Evolutionary conservation across 148 eudicot genomes (phyloP).

Genomic region (Selenicereus undatus): DNA sequence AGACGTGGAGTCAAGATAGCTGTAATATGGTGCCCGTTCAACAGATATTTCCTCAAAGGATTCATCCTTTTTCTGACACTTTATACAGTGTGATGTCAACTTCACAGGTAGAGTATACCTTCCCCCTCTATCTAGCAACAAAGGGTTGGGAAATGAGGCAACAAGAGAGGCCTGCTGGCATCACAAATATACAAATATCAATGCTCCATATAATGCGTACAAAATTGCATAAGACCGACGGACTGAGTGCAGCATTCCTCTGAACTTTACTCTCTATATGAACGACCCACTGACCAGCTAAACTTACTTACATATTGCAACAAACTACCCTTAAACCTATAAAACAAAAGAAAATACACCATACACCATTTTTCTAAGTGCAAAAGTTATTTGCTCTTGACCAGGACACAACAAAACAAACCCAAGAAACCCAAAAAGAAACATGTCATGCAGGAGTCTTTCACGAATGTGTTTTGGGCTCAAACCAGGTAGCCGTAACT

Average conservation of each 20-base stretch:
- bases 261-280: background rate
- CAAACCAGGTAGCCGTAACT: background rate
- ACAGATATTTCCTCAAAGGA: conserved; percentile 52
- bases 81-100: conserved; percentile 43
- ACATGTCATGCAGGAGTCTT: background rate
- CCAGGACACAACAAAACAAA: background rate
- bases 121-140: conserved; percentile 33
- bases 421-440: background rate
- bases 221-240: background rate
- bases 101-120: conserved; percentile 28
- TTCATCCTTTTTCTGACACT: conserved; percentile 58
- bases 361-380: background rate
- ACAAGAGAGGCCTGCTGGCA: conserved; percentile 44
- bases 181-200: conserved; percentile 7
- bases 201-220: background rate
- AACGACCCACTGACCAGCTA: background rate
- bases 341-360: background rate
- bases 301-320: background rate
- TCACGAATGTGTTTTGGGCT: background rate
- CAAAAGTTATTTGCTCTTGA: background rate
- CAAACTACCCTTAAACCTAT: background rate
- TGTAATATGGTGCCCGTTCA: conserved; percentile 79
- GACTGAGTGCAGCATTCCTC: background rate
- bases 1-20: conserved; percentile 87
- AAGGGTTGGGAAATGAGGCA: conserved; percentile 39